Evolutionary conservation across 148 eudicot genomes (phyloP), one percentile per base, ranked within the genome.

Genomic region (Polygonum maritimum): DNA sequence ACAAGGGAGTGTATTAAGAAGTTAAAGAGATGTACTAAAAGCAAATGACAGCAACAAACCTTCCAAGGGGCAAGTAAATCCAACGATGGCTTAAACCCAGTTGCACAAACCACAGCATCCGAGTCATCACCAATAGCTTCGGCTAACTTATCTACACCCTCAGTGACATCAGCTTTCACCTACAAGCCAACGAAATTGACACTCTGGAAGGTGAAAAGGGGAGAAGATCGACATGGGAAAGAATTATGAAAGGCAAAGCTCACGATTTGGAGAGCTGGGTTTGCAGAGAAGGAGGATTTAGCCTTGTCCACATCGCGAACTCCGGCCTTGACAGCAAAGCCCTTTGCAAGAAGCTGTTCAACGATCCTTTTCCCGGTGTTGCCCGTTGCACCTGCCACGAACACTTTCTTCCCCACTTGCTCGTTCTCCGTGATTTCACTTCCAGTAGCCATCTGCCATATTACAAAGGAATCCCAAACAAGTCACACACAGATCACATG

Each of bases 321-420:
- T 35, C 98, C 98, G 33, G 98, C 98, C 75, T 92, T 94, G 44
- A 94, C 98, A 77, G 89, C 81, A 79, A 85, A 92, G n/a, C 98
- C 98, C 79, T 83, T 94, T 1, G 92, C 92, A 76, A 94, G 81
- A 44, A 94, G 83, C 81, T 94, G 98, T 85, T 88, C 86, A 48
- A 94, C 97, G 26, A 94, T 87, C 80, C 98, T 90, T 83, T 90
- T 94, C 3, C 98, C 98, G 48, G 98, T 92, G 76, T 76, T 86
- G 2, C 98, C 98, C 33, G 90, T 92, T n/a, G 98, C 98, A 48
- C 98, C 98, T 9, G 98, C 97, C 31, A 94, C 98, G 85, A 94
- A 94, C 57, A 94, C 83, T 71, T 83, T 94, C 93, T 83, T 79
- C 31, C 16, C 82, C 67, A 16, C 19, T 36, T 76, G 82, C 65